phyloP scores from a whole-genome alignment of 495 filamentous ascomycete species.

The Acidomyces sp. region DNA sequence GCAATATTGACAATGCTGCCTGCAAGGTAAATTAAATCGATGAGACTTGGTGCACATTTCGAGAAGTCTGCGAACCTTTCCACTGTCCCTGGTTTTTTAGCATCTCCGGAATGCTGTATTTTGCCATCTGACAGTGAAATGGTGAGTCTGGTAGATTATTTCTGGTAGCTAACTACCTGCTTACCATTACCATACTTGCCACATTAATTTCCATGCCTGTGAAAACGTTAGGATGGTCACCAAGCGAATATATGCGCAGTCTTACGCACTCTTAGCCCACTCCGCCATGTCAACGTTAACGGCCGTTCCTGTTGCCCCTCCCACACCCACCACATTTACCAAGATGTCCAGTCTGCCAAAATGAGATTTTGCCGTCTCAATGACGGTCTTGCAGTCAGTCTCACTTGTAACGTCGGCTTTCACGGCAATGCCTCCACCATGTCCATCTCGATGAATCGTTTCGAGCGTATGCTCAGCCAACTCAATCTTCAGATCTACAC shows the following conservation, averaged over 20 bases:
- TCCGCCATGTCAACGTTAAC: constrained; percentile 40
- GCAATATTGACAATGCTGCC: constrained; percentile 47
- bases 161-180: too few species aligned
- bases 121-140: too few species aligned
- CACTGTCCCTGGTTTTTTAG: constrained; percentile 30
- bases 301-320: constrained; percentile 40
- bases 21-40: too few species aligned
- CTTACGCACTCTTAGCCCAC: constrained; percentile 40
- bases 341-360: constrained; percentile 42
- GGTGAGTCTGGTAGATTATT: too few species aligned
- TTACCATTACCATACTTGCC: constrained; percentile 35
- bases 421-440: constrained; percentile 30
- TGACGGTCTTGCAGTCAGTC: constrained; percentile 34
- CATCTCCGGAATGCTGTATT: constrained; percentile 44
- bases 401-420: constrained; percentile 38
- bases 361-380: constrained; percentile 27
- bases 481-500: constrained; percentile 37
- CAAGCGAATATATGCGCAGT: too few species aligned
- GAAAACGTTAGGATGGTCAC: too few species aligned
- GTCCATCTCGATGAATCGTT: constrained; percentile 30
- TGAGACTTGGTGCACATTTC: too few species aligned
- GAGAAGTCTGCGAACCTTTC: too few species aligned
- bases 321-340: constrained; percentile 43
- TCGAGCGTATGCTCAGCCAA: constrained; percentile 37
- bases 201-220: constrained; percentile 46